These are phyloP conservation scores for Trichoderma endophyticum DNA, from an alignment of 2,329 filamentous ascomycete genomes.

Conservation along the genomic window DNA sequence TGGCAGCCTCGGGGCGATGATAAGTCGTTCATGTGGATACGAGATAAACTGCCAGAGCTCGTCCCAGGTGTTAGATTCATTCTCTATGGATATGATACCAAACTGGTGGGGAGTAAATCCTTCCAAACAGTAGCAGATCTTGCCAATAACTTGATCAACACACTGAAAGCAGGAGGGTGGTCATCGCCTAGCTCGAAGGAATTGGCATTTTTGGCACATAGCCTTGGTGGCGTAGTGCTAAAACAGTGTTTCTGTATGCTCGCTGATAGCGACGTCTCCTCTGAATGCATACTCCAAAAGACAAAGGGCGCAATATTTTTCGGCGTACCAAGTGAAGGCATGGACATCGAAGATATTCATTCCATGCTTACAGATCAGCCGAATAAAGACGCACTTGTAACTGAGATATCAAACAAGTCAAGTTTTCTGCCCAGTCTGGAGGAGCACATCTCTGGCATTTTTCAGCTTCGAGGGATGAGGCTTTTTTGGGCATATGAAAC, in stretches of 20 bases:
- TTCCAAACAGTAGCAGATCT: neutral
- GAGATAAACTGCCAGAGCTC: neutral
- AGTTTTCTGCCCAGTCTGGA: neutral
- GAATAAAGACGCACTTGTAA: neutral
- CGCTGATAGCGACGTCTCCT: neutral
- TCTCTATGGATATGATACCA: slow-evolving; percentile 18
- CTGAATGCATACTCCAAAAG: neutral
- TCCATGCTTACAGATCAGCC: neutral
- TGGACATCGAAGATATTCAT: neutral
- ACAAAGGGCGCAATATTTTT: neutral
- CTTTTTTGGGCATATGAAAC: slow-evolving; percentile 10
- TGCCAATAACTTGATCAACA: neutral
- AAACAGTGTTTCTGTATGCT: neutral
- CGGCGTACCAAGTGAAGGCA: neutral
- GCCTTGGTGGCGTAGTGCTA: slow-evolving; percentile 1
- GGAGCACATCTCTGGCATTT: neutral
- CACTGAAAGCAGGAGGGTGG: neutral
- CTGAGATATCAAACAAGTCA: neutral
- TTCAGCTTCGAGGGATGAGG: neutral
- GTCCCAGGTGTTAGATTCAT: neutral
- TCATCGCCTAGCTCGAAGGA: neutral
- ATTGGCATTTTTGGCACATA: neutral
- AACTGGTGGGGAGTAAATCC: neutral
- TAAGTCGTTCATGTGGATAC: slow-evolving; percentile 19
- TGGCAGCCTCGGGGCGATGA: slow-evolving; percentile 14